Conservation (phyloP, 371 early-diverging fungal species). For the Mucor velutinosus region DNA sequence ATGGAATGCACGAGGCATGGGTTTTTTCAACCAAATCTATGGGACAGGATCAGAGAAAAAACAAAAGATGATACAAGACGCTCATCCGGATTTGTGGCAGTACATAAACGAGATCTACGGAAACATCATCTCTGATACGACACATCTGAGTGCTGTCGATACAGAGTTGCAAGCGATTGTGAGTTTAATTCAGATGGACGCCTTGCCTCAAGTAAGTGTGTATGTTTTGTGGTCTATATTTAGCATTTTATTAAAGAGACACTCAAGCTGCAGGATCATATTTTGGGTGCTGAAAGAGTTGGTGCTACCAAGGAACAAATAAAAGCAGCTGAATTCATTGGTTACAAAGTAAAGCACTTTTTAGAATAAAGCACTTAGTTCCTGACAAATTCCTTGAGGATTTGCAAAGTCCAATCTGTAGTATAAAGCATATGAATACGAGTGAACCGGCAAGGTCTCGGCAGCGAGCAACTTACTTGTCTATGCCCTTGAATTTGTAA, state of each 20-base stretch:
- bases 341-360: not conserved
- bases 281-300: slow-evolving; percentile 1
- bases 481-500: slow-evolving; percentile 21
- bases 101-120: slow-evolving; percentile 3
- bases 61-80: not conserved
- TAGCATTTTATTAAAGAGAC: not conserved
- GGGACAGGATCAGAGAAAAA: not conserved
- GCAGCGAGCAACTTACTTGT: slow-evolving; percentile 12
- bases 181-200: not conserved
- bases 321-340: slow-evolving; percentile 1
- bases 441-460: not conserved
- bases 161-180: slow-evolving; percentile 9
- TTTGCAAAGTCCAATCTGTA: slow-evolving; percentile 11
- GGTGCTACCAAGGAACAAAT: slow-evolving; percentile 10
- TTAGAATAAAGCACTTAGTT: not conserved
- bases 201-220: not conserved
- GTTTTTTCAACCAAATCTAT: not conserved
- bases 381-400: slow-evolving; percentile 2
- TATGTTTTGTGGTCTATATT: not conserved
- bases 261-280: slow-evolving; percentile 6
- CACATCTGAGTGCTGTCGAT: not conserved
- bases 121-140: slow-evolving; percentile 5
- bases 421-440: not conserved
- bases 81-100: slow-evolving; percentile 1
- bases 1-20: not conserved